phyloP scores from a whole-genome alignment of 345 rosid genomes.

The Populus tremula region DNA sequence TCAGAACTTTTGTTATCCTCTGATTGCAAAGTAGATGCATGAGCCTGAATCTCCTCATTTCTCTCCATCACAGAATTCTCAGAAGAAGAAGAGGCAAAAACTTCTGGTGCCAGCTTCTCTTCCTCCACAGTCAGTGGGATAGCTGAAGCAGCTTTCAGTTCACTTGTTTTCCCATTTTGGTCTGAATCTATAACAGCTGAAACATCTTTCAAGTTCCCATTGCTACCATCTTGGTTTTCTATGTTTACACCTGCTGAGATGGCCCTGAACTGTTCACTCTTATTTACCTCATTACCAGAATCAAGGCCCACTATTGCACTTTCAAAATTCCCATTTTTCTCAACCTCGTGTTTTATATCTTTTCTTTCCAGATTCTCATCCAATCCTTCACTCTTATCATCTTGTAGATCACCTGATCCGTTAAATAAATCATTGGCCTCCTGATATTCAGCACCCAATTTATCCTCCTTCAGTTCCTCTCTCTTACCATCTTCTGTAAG shows the following conservation, averaged over 20 bases:
- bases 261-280: conserved; percentile 14
- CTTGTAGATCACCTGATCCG: background rate
- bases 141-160: conserved; percentile 12
- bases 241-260: background rate
- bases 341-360: background rate
- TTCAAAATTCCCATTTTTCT: background rate
- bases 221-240: conserved; percentile 11
- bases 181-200: conserved; percentile 7
- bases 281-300: conserved; percentile 13
- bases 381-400: background rate
- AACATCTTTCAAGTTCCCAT: conserved; percentile 20
- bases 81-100: conserved; percentile 16
- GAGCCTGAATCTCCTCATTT: conserved; percentile 25
- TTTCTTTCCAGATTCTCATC: background rate
- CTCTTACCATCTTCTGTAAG: conserved; percentile 19
- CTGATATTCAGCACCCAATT: conserved; percentile 21
- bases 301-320: background rate
- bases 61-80: conserved; percentile 29
- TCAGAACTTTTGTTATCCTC: conserved; percentile 25
- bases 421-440: conserved; percentile 4
- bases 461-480: conserved; percentile 23
- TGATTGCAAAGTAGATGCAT: conserved; percentile 17
- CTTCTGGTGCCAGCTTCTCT: conserved; percentile 16
- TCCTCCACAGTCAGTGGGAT: conserved; percentile 15
- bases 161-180: conserved; percentile 2